Evolutionary conservation across 805 yeast species (phyloP).

Genomic region (Candida hungchunana): DNA sequence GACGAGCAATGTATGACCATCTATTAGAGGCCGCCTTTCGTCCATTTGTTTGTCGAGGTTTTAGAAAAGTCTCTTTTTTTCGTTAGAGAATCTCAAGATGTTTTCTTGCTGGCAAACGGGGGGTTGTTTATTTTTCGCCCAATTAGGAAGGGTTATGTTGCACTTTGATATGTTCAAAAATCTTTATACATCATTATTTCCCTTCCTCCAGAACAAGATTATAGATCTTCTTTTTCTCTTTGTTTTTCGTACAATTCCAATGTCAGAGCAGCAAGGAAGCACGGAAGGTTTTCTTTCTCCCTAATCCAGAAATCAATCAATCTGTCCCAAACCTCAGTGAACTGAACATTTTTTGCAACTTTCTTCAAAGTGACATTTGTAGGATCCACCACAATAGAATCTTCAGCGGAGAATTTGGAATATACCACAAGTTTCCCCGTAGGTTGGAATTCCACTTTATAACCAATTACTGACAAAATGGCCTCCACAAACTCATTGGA

Average conservation of each 20-base stretch:
- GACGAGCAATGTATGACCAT: constrained; percentile 25
- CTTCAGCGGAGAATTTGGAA: constrained; percentile 39
- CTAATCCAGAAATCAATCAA: constrained; percentile 63
- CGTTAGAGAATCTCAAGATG: not conserved
- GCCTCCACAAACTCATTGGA: constrained; percentile 69
- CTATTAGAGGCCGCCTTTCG: constrained; percentile 10
- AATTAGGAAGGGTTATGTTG: constrained; percentile 7
- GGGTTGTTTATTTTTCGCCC: constrained; percentile 6
- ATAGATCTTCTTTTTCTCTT: not conserved
- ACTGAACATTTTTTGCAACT: constrained; percentile 28
- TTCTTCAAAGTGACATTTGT: constrained; percentile 46
- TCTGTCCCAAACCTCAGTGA: constrained; percentile 34
- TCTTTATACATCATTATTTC: too few relatives aligned
- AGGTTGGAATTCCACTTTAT: constrained; percentile 60
- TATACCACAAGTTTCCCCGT: constrained; percentile 52
- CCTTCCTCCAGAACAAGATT: too few relatives aligned
- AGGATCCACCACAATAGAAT: constrained; percentile 55
- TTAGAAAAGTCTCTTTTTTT: too few relatives aligned
- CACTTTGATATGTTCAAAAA: too few relatives aligned
- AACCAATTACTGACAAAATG: constrained; percentile 67
- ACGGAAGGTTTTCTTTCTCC: constrained; percentile 66
- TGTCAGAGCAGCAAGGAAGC: constrained; percentile 72
- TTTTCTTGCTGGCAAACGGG: not conserved
- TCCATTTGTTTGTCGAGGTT: too few relatives aligned
- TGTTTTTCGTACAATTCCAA: constrained; percentile 47